phyloP scores from a whole-genome alignment of 164 flowering plant species.

The Piper betle region DNA sequence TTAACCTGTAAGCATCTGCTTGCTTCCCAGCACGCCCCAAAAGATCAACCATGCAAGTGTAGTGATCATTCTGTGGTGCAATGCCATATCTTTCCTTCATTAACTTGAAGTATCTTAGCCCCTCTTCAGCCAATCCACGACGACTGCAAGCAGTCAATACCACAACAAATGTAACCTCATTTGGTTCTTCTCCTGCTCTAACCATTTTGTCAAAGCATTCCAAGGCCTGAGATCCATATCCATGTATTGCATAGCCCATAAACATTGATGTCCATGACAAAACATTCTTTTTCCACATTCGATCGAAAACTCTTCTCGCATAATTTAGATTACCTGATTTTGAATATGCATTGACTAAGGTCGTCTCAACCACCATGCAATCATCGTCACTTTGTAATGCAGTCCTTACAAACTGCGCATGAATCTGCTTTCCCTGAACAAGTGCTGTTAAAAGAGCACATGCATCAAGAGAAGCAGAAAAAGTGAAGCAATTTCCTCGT shows the following conservation, averaged over 20 bases:
- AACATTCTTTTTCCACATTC: slow-evolving; percentile 7
- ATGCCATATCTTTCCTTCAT: slow-evolving; percentile 23
- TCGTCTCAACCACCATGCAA: slow-evolving; percentile 2
- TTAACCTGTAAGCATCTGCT: slow-evolving; percentile 16
- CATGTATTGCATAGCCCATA: slow-evolving; percentile 26
- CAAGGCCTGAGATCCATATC: slow-evolving; percentile 20
- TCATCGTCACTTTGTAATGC: slow-evolving; percentile 3
- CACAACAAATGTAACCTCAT: slow-evolving; percentile 28
- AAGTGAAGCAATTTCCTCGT: too few species aligned
- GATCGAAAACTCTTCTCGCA: slow-evolving; percentile 5
- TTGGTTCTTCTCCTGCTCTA: slow-evolving; percentile 20
- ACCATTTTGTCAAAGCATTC: slow-evolving; percentile 20
- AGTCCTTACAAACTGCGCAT: slow-evolving; percentile 20
- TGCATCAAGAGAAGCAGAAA: too few species aligned
- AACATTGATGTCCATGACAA: slow-evolving; percentile 22
- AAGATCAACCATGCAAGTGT: slow-evolving; percentile 27
- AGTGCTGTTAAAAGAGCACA: slow-evolving; percentile 15
- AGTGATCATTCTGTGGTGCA: slow-evolving; percentile 22
- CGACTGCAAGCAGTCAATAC: slow-evolving; percentile 26
- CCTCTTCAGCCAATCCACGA: slow-evolving; percentile 26
- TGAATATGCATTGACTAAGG: not conserved
- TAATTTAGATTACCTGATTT: slow-evolving; percentile 7
- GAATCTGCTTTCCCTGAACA: slow-evolving; percentile 26
- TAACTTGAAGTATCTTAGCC: slow-evolving; percentile 17
- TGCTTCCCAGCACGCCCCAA: slow-evolving; percentile 30